Base-by-base conservation (phyloP, 2,329 filamentous ascomycete genomes). In the Phymatotrichopsis omnivora region DNA sequence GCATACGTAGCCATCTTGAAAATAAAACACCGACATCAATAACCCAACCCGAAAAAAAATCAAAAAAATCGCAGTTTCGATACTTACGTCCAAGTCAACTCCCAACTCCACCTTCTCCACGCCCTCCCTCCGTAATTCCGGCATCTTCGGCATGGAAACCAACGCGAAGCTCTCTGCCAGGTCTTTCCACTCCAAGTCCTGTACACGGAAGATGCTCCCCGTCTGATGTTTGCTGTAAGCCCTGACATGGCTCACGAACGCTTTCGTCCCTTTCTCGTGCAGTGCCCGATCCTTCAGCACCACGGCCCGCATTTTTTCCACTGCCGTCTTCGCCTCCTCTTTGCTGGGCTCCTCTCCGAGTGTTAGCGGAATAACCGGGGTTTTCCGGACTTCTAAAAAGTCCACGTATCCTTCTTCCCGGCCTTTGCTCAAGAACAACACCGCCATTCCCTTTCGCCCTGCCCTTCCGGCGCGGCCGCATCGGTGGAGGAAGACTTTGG, bases 401-500 rank as follows among this genome's bases (percentile, higher is more conserved):
- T 80, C 74, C 2, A 94, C 72, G 60, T 95, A 96, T 59, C 93
- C 86, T 63, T 91, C 85, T 64, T 96, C 91, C 14, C 78, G 72
- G 1, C 86, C 86, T 0, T 84, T 82, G 6, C 83, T 84, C 14
- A 98, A 71, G 62, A 98, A 80, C 1, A 93, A 79, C 1, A 96
- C 75, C 11, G 86, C 85, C 16, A 95, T 67, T 0, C 91, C 91
- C 51, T 80, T 79, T 51, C 86, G 75, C 2, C 86, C 86, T 85
- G 96, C 96, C 25, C 91, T 76, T 0, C 91, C 91, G 1, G 91
- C 85, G 46, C 91, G 75, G 12, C 91, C 91, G 4, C 96, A 75
- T 12, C 93, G 81, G 64, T 98, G 93, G 60, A 98, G 95, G 60
- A 98, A 98, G 8, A 83, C 86, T 62, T 96, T 96, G 0, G 87